These are phyloP conservation scores for Fraxinus dipetala DNA, from an alignment of 305 asterid species.

Conservation along the genomic window DNA sequence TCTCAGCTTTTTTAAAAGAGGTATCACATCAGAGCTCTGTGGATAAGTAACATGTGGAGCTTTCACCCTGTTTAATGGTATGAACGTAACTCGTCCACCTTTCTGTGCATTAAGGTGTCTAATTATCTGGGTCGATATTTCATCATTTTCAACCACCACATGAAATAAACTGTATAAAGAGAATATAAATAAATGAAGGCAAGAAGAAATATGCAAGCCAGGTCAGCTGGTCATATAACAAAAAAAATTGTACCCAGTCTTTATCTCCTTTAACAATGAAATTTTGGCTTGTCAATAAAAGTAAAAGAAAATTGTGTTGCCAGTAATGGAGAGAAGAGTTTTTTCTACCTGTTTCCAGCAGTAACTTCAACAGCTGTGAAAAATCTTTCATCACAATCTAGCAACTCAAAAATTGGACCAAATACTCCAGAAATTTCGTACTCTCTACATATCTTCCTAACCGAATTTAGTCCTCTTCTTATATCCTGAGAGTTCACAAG, in stretches of 20 bases:
- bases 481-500: constrained; percentile 62
- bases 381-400: constrained; percentile 84
- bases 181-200: constrained; percentile 17
- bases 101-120: constrained; percentile 89
- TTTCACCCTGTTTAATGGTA: constrained; percentile 93
- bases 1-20: constrained; percentile 73
- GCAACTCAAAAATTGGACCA: constrained; percentile 90
- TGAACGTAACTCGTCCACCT: constrained; percentile 98
- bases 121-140: constrained; percentile 81
- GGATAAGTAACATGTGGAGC: constrained; percentile 79
- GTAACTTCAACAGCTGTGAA: constrained; percentile 99
- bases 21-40: constrained; percentile 74
- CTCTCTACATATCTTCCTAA: constrained; percentile 65
- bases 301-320: constrained; percentile 3
- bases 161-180: constrained; percentile 73
- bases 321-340: constrained; percentile 7
- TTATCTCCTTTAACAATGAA: constrained; percentile 13
- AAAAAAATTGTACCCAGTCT: neutral
- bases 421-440: constrained; percentile 61
- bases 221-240: neutral
- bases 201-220: constrained; percentile 5
- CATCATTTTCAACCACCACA: constrained; percentile 92
- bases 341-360: constrained; percentile 89
- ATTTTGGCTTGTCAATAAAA: neutral
- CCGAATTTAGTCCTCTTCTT: constrained; percentile 90